Evolutionary conservation across 176 grass and related monocot species (phyloP), one percentile per base, ranked within the genome.

Genomic region (Poa pratensis): DNA sequence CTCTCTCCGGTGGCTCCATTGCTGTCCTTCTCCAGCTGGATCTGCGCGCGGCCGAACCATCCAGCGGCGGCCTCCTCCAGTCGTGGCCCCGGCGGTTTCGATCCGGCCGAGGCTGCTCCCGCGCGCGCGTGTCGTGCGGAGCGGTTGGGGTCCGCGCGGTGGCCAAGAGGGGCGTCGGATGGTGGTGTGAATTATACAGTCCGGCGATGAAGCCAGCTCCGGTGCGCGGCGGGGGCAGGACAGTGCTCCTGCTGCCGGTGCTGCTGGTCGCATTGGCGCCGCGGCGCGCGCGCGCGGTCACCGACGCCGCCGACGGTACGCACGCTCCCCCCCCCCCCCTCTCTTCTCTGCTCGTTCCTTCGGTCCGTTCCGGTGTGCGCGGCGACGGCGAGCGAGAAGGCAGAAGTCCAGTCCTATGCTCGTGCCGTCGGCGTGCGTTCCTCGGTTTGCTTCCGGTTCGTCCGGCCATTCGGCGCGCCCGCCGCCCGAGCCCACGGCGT

Each of bases 231-330:
- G 69, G 40, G 7, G 39, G 39, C 0, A 40, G 39, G 0, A 1
- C 0, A 0, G 40, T 42, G 40, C 40, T 42, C 40, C 40, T 11
- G 5, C 3, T 71, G 7, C 8, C 9, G 23, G 0, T 49, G 48
- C 48, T 18, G 57, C 6, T 80, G 49, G 2, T 10, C 24, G 46
- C 89, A 87, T 91, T 84, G 85, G 68, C 80, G 81, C 89, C 85
- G 40, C 53, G 59, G 17, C 60, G 67, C 22, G 89, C 9, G 81
- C 13, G 69, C 62, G 81, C 89, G 32, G 62, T 62, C 81, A 91
- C 89, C 32, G 81, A 81, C 71, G 69, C 81, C 1, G 53, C 81
- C 16, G 89, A 91, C 61, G 85, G 89, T 91, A 77, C 55, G 83
- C 32, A 0, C 26, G 19, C 18, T 24, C 53, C 35, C 22, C 10